Percentiles rank a stretch among this genome's conserved stretches.
Conservation (phyloP, 2,329 filamentous ascomycete genomes). For the Apiospora phragmitis region DNA sequence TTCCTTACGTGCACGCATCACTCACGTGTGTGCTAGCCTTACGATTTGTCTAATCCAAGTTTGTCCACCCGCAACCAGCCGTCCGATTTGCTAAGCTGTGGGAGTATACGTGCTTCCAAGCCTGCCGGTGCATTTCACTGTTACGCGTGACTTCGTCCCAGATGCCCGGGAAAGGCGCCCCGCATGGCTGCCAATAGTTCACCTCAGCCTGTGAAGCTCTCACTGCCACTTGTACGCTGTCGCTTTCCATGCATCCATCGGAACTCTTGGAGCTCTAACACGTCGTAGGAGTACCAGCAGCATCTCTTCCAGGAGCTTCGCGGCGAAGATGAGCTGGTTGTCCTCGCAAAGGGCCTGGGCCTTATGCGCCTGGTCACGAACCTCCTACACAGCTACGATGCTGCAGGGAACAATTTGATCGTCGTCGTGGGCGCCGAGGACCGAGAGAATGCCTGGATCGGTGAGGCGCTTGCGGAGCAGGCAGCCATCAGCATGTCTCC, state of each 20-base stretch:
- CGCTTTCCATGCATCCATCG: background rate
- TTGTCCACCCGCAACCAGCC: background rate
- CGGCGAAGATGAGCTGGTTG: constrained; percentile 87
- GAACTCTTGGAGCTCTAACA: background rate
- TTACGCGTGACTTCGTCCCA: constrained; percentile 2
- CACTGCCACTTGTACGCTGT: constrained; percentile 64
- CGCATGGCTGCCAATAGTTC: constrained; percentile 56
- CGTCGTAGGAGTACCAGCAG: constrained; percentile 81
- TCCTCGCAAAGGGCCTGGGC: constrained; percentile 88
- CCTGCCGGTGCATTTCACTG: background rate
- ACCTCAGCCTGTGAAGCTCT: constrained; percentile 75
- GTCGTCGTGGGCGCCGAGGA: constrained; percentile 88
- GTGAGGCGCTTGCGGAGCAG: constrained; percentile 93
- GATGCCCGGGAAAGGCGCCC: constrained; percentile 24
- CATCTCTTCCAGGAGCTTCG: constrained; percentile 89
- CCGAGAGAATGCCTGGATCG: constrained; percentile 94
- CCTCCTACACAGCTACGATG: constrained; percentile 94
- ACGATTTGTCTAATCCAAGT: background rate
- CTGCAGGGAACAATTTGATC: constrained; percentile 89
- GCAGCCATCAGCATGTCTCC: constrained; percentile 84
- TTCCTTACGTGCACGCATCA: background rate
- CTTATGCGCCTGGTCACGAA: constrained; percentile 93
- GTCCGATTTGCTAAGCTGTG: background rate
- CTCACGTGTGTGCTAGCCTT: background rate
- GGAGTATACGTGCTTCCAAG: background rate